Evolutionary conservation across 2,329 filamentous ascomycete species (phyloP), one percentile per base, ranked within the genome.

Genomic region (Trichoderma sp.): DNA sequence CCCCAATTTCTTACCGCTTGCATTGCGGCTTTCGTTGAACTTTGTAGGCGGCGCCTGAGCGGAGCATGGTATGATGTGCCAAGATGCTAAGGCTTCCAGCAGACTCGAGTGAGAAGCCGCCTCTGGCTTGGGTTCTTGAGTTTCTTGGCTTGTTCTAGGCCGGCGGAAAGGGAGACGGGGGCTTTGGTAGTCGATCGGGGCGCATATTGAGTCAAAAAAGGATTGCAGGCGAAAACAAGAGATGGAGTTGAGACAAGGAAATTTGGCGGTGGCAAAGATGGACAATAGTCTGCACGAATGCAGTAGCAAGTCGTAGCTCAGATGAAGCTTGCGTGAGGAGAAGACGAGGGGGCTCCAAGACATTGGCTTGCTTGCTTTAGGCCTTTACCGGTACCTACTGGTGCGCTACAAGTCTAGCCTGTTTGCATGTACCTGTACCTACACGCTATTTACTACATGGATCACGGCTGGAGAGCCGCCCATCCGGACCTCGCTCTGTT

Each of bases 281-380:
- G 18, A 14, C 63, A 49, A 43, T 43, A 18, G 6, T 5, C 39
- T 43, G 52, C 34, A 51, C 13, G 54, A 30, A 54, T 43, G 60
- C 51, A 59, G 34, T 26, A 59, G 49, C 16, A 39, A 30, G 60
- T 34, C 39, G 34, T 5, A 59, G 49, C 21, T 43, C 30, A 34
- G 34, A 59, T 43, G 46, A 64, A 64, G 61, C 61, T 26, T 56
- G 52, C 37, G 21, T 58, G 63, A 66, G 28, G 52, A 58, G 37
- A 46, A 43, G 52, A 14, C 10, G 46, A 52, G 16, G 61, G 26
- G 61, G 21, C 13, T 49, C 21, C 18, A 49, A 49, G 21, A 11
- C 46, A 32, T 18, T 21, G 16, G 55, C 43, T 52, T 56, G 21
- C 28, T 52, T 10, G n/a, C 21, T 32, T 43, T 18, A 43, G 39